Evolutionary conservation across 352 stramenopile genomes (phyloP), one percentile per base, ranked within the genome.

Genomic region (Globisporangium solare): DNA sequence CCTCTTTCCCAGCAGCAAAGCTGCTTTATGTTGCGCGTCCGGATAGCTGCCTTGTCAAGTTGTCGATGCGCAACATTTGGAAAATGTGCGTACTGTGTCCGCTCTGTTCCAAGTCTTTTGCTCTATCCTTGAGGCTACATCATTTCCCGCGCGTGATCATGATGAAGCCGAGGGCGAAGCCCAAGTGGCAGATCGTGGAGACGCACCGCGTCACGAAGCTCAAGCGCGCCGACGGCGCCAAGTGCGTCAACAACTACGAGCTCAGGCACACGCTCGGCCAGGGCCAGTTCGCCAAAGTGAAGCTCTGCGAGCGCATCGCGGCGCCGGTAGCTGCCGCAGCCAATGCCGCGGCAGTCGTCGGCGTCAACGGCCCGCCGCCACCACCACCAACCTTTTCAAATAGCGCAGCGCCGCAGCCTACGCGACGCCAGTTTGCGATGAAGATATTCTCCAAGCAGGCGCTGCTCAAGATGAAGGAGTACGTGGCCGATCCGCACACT

Each of bases 381-480:
- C 50, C 56, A 39, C 20, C 56, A 22, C 15, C 43, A 55, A 35
- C 43, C 31, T 41, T 65, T 42, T 42, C 42, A 10, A 37, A 39
- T 32, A 58, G 56, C 37, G 46, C 54, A 35, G 15, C 41, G 20
- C 50, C 55, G 15, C 20, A 24, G 20, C 58, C 57, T 6, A 71
- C 64, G 20, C 54, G 58, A 0, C 68, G 78, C 2, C 68, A 73
- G 54, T 95, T 95, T 65, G 83, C 86, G 11, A 74, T 92, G 57
- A 95, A 95, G 54, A 94, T 92, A 47, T 86, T 86, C 59, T 94
- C 83, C 31, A 95, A 95, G 59, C 71, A 81, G 46, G 77, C 68
- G 47, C 63, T 95, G 20, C 58, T 59, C 12, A 82, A 81, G 64
- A 85, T 92, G 46, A 95, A 95, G 61, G 83, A 91, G 54, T 95